Conservation (phyloP, 495 filamentous ascomycete genomes). For the Venustampulla echinocandica region DNA sequence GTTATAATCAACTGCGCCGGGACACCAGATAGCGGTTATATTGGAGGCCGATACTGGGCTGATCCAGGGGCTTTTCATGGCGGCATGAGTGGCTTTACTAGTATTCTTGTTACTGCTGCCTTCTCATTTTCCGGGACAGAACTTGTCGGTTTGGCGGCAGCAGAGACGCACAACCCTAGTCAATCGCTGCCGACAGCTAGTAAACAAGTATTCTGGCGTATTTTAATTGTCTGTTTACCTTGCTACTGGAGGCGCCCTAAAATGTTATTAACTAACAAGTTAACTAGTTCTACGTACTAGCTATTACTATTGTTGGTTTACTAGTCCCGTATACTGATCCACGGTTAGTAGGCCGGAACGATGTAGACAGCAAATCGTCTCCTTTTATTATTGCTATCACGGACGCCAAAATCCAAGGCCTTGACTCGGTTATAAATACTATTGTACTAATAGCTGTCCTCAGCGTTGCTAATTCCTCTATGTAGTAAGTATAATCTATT, state of each 20-base stretch:
- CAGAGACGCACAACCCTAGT: constrained; percentile 78
- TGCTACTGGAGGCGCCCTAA: too few species aligned
- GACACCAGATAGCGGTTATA: constrained; percentile 46
- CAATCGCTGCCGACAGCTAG: constrained; percentile 79
- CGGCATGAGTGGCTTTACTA: constrained; percentile 91
- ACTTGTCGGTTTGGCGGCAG: constrained; percentile 81
- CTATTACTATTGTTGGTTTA: constrained; percentile 63
- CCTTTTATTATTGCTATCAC: constrained; percentile 87
- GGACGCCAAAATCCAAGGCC: constrained; percentile 63
- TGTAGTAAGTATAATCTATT: too few species aligned
- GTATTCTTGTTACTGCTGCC: constrained; percentile 84
- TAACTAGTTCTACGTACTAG: constrained; percentile 69
- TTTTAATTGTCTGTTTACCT: constrained; percentile 50
- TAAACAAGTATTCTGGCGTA: constrained; percentile 95
- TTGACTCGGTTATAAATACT: constrained; percentile 80
- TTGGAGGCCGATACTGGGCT: constrained; percentile 40
- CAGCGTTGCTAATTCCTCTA: constrained; percentile 81
- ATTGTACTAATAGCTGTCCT: constrained; percentile 84
- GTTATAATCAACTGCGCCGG: constrained; percentile 77
- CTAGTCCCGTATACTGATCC: constrained; percentile 61
- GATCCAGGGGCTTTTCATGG: constrained; percentile 73
- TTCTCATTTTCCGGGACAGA: constrained; percentile 92
- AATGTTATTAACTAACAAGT: not conserved
- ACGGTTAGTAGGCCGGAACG: constrained; percentile 46
- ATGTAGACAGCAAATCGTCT: constrained; percentile 64